These are phyloP conservation scores for Citrus cavaleriei DNA, from an alignment of 345 rosid species.

Conservation along the genomic window DNA sequence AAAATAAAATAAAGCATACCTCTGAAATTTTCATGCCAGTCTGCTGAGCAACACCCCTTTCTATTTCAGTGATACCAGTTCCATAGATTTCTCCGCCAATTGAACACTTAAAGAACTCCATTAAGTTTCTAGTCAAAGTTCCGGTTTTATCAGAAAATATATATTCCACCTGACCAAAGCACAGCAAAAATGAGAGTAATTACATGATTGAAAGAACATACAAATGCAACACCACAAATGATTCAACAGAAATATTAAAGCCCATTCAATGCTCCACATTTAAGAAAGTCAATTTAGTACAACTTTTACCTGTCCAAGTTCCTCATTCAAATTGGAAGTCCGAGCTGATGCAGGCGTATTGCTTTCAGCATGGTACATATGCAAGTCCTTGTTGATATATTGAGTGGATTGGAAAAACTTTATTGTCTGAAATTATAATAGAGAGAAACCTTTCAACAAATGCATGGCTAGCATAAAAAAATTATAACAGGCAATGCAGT, in stretches of 20 bases:
- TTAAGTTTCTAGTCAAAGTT: conserved; percentile 93
- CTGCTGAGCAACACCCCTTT: conserved; percentile 69
- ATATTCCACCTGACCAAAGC: conserved; percentile 78
- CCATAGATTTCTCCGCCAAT: conserved; percentile 97
- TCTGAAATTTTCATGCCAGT: conserved; percentile 73
- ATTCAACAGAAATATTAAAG: not conserved
- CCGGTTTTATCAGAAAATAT: conserved; percentile 99
- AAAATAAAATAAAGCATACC: conserved; percentile 30
- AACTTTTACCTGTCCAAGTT: conserved; percentile 90
- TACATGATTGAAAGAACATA: not conserved
- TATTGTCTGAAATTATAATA: conserved; percentile 66
- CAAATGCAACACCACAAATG: not conserved
- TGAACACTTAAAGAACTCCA: conserved; percentile 99
- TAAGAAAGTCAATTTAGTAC: not conserved
- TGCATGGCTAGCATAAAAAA: conserved; percentile 5
- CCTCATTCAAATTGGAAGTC: conserved; percentile 98
- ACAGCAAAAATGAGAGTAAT: conserved; percentile 8
- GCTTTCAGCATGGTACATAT: conserved; percentile 87
- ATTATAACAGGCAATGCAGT: conserved; percentile 15
- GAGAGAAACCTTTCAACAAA: conserved; percentile 19
- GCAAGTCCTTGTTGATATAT: conserved; percentile 89
- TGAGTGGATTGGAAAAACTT: conserved; percentile 96
- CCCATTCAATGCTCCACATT: not conserved
- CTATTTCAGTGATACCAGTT: conserved; percentile 89
- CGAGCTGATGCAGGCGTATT: conserved; percentile 93